Evolutionary conservation across 2,329 filamentous ascomycete genomes (phyloP).

Genomic region (Amesomyces nigricolor): DNA sequence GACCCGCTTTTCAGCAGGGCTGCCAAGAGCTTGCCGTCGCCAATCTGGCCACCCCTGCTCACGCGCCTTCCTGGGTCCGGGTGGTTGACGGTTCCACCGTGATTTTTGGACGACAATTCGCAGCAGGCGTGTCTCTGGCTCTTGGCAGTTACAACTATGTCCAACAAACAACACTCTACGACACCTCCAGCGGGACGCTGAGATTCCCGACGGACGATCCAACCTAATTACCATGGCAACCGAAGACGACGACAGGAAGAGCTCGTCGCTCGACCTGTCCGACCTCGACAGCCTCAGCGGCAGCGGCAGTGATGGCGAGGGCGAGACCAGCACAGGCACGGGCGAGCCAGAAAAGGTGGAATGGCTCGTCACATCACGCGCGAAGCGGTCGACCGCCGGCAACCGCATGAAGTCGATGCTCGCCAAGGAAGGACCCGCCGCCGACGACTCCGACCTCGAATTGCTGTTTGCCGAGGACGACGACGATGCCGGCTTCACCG

Average conservation of each 20-base stretch:
- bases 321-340: conserved; percentile 24
- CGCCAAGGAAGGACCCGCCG: conserved; percentile 60
- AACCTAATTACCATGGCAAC: conserved; percentile 21
- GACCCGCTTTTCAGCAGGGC: neutral
- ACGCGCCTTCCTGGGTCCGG: neutral
- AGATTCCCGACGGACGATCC: neutral
- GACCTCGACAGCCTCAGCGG: conserved; percentile 35
- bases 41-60: conserved; percentile 1
- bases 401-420: conserved; percentile 77
- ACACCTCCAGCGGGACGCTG: neutral
- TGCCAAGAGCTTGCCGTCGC: neutral
- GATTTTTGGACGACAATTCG: neutral
- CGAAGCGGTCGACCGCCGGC: conserved; percentile 74
- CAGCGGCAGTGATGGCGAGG: conserved; percentile 27
- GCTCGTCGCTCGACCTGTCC: conserved; percentile 31
- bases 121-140: neutral
- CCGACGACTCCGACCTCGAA: conserved; percentile 58
- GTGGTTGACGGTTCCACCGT: neutral
- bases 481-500: conserved; percentile 63
- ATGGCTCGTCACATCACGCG: conserved; percentile 67
- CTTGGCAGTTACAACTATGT: conserved; percentile 2
- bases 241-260: conserved; percentile 22
- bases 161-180: neutral
- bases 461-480: conserved; percentile 71
- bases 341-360: conserved; percentile 41